A percentile compares a stretch with the other conserved stretches of the same genome.
These are phyloP conservation scores for Pyricularia sp. DNA, from an alignment of 2,329 filamentous ascomycete species.

Conservation along the genomic window DNA sequence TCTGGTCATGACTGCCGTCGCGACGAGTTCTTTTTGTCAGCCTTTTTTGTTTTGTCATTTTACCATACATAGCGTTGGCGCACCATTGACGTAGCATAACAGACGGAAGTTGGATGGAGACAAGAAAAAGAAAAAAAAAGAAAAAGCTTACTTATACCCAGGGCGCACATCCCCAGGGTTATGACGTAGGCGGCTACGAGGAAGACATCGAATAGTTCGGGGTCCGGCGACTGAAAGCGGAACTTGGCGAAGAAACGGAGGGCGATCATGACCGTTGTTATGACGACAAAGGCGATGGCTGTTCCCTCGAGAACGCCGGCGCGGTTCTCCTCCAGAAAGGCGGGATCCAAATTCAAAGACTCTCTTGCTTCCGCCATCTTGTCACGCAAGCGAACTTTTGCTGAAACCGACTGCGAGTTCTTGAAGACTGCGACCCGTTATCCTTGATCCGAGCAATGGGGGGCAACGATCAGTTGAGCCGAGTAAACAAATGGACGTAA, in stretches of 20 bases:
- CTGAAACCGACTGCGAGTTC: background rate
- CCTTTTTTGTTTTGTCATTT: background rate
- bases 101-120: background rate
- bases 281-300: slow-evolving; percentile 11
- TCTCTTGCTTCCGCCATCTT: background rate
- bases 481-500: background rate
- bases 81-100: background rate
- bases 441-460: background rate
- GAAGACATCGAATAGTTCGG: slow-evolving; percentile 10
- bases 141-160: slow-evolving; percentile 9
- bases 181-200: slow-evolving; percentile 10
- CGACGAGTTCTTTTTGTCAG: background rate
- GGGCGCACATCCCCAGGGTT: slow-evolving; percentile 12
- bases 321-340: slow-evolving; percentile 7
- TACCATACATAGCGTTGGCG: background rate
- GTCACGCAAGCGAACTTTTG: background rate
- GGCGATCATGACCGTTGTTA: slow-evolving; percentile 8
- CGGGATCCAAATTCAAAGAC: background rate
- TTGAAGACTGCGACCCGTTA: background rate
- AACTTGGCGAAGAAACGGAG: slow-evolving; percentile 11
- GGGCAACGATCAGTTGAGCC: background rate
- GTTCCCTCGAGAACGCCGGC: slow-evolving; percentile 9
- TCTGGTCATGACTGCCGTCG: slow-evolving; percentile 4
- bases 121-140: background rate
- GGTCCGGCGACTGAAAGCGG: slow-evolving; percentile 4